These are phyloP conservation scores for Fusarium cicatricum DNA, from an alignment of 2,329 filamentous ascomycete species.

Conservation along the genomic window DNA sequence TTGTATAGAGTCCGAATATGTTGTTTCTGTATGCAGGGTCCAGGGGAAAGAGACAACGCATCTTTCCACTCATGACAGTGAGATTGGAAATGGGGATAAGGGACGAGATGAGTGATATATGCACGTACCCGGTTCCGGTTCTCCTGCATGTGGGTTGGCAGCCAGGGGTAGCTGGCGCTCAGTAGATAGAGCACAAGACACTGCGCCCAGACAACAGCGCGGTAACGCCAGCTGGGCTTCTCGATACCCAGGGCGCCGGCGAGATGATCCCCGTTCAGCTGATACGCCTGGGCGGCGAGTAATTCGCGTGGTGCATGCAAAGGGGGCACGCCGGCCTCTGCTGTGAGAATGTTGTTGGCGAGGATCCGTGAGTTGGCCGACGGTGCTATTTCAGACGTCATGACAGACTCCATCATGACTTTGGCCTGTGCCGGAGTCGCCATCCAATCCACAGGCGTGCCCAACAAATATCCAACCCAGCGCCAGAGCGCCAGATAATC, in stretches of 20 bases:
- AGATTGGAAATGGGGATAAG: background rate
- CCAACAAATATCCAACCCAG: slow-evolving; percentile 76
- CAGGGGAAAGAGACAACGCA: background rate
- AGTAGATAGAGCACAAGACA: slow-evolving; percentile 70
- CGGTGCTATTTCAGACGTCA: slow-evolving; percentile 72
- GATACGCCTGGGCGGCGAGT: slow-evolving; percentile 72
- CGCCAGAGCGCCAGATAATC: slow-evolving; percentile 82
- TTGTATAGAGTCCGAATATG: background rate
- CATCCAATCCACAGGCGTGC: slow-evolving; percentile 70
- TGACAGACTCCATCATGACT: slow-evolving; percentile 71
- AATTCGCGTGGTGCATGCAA: slow-evolving; percentile 71
- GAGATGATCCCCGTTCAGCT: slow-evolving; percentile 74
- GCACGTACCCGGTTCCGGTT: slow-evolving; percentile 44
- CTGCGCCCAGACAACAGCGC: slow-evolving; percentile 67
- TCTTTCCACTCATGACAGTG: background rate
- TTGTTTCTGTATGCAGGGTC: too few species aligned
- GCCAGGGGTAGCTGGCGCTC: slow-evolving; percentile 55
- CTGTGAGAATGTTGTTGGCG: slow-evolving; percentile 78
- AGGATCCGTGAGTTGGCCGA: slow-evolving; percentile 69
- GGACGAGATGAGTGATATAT: background rate
- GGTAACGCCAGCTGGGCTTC: slow-evolving; percentile 65
- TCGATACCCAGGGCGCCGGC: slow-evolving; percentile 67
- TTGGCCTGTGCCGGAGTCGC: slow-evolving; percentile 63
- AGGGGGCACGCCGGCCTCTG: slow-evolving; percentile 71
- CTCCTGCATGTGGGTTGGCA: slow-evolving; percentile 49